phyloP scores from a whole-genome alignment of 148 eudicot genomes.

The Spergularia marina region DNA sequence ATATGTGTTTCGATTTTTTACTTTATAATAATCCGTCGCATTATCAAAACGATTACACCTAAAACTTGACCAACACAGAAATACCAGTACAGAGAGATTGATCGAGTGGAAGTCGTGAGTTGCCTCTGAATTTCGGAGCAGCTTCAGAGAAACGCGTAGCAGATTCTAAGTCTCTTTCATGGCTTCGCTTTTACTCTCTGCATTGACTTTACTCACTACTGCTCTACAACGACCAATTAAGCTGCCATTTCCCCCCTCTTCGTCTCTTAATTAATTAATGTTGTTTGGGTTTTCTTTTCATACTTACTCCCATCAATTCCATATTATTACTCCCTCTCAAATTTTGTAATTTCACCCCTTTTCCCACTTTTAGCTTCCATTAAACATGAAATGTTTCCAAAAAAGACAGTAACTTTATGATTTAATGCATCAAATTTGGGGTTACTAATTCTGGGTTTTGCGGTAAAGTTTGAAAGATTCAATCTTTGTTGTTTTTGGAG shows the following conservation, averaged over 20 bases:
- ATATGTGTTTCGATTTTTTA: no score
- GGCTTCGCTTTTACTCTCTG: neutral
- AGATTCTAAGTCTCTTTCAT: neutral
- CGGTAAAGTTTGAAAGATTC: no score
- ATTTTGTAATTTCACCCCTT: no score
- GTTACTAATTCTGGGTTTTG: slow-evolving; percentile 9
- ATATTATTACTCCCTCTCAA: neutral
- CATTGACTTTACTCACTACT: neutral
- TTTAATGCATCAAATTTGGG: slow-evolving; percentile 6
- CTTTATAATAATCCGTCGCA: no score
- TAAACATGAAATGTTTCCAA: neutral
- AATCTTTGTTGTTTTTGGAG: no score
- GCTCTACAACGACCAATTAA: neutral
- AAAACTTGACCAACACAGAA: no score
- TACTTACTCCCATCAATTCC: neutral
- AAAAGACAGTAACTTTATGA: neutral
- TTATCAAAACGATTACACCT: no score
- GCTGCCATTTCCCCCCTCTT: neutral
- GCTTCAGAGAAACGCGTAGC: slow-evolving; percentile 9
- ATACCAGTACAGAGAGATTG: no score
- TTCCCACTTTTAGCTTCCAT: neutral
- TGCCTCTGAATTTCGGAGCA: slow-evolving; percentile 13
- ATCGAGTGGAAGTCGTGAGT: neutral
- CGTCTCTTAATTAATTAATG: neutral
- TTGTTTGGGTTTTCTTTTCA: neutral